Evolutionary conservation across 2,329 filamentous ascomycete species (phyloP), one percentile per base, ranked within the genome.

Genomic region (Fusarium tanahbumbuense): DNA sequence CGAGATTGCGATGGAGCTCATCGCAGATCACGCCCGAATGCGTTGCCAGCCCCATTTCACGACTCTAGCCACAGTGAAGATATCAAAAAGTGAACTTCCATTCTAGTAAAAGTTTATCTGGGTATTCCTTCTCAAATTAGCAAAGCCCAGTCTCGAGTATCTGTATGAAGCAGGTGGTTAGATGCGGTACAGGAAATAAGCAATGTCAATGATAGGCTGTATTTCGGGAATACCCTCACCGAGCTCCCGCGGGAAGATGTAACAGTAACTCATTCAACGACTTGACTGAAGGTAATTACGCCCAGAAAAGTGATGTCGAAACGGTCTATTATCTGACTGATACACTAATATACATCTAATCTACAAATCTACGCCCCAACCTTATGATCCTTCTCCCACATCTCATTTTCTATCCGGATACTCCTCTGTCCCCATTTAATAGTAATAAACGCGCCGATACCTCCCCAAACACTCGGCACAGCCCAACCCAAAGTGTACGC

Each of bases 351-450:
- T 18, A 45, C 3, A 30, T 37, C 15, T 55, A 22, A 8, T 42
- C 13, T 28, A 59, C 15, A 25, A 25, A 2, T 44, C n/a, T 46
- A 25, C 47, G 46, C 45, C 16, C 11, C 47, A 2, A 23, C 1
- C 34, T 44, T 41, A 0, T 53, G 47, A 25, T 69, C 65, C 5
- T 47, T 49, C 2, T n/a, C 2, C 67, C 65, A 69, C 2, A 50
- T 69, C 40, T 69, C 60, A 8, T 47, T 52, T n/a, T 69, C 67
- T 69, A 69, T 66, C 23, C 50, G 23, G n/a, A 69, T 25, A 9
- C 46, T 69, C 10, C 65, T 65, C n/a, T 69, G 65, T 5, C 67
- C 60, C 67, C 65, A 69, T 69, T 52, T 61, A 4, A 69, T 69
- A 13, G 67, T 69, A 4, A 37, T 2, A 30, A 27, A 69, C 28